Evolutionary conservation across 2,329 filamentous ascomycete species (phyloP).

Genomic region (Waltergamsia citrina): DNA sequence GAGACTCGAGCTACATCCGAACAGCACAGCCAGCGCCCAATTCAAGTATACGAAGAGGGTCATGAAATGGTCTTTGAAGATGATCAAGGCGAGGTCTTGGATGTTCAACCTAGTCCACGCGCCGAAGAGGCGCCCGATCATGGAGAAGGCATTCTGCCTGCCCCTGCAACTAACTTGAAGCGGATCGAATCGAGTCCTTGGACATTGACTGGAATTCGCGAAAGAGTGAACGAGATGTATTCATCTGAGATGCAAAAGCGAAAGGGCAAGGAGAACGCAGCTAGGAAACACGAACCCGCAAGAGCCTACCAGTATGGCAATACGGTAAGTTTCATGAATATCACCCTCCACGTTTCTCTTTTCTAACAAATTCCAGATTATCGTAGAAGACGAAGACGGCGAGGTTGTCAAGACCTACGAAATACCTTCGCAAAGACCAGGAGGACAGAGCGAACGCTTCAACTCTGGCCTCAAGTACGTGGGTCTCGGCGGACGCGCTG

Average conservation of each 20-base stretch:
- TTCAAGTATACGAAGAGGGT: slow-evolving; percentile 77
- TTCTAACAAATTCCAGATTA: slow-evolving; percentile 44
- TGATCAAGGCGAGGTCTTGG: slow-evolving; percentile 75
- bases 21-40: no score
- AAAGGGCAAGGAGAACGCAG: slow-evolving; percentile 38
- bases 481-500: slow-evolving; percentile 38
- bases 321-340: slow-evolving; percentile 39
- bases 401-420: slow-evolving; percentile 82
- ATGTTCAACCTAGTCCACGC: slow-evolving; percentile 34
- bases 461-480: slow-evolving; percentile 42
- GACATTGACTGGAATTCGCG: slow-evolving; percentile 33
- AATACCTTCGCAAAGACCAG: slow-evolving; percentile 46
- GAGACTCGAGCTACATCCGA: no score
- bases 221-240: slow-evolving; percentile 40
- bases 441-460: slow-evolving; percentile 26
- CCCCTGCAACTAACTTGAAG: slow-evolving; percentile 8
- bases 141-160: slow-evolving; percentile 8
- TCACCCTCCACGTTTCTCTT: not conserved
- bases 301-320: slow-evolving; percentile 79
- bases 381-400: slow-evolving; percentile 78
- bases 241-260: slow-evolving; percentile 53
- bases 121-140: slow-evolving; percentile 4
- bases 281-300: slow-evolving; percentile 52
- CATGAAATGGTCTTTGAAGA: slow-evolving; percentile 74
- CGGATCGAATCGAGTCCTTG: slow-evolving; percentile 15